A percentile compares a stretch with the other conserved stretches of the same genome.
Evolutionary conservation across 2,329 filamentous ascomycete genomes (phyloP).

Genomic region (Xylaria sp.): DNA sequence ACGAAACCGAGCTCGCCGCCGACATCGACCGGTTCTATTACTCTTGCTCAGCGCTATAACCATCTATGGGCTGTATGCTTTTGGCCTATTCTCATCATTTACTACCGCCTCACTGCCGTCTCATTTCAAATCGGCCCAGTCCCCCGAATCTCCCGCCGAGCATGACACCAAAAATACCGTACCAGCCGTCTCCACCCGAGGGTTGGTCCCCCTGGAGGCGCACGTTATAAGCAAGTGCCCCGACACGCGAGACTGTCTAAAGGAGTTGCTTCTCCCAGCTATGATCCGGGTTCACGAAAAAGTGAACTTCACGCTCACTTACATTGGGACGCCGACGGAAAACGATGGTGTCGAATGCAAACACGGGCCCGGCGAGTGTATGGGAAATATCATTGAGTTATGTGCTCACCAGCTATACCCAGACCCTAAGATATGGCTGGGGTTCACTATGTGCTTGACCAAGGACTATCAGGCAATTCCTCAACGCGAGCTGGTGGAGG

Average conservation of each 20-base stretch:
- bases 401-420: slow-evolving; percentile 87
- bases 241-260: slow-evolving; percentile 86
- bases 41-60: slow-evolving; percentile 39
- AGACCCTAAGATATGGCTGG: slow-evolving; percentile 86
- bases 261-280: slow-evolving; percentile 80
- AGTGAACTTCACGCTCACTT: slow-evolving; percentile 90
- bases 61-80: slow-evolving; percentile 42
- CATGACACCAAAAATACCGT: slow-evolving; percentile 32
- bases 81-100: slow-evolving; percentile 38
- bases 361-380: slow-evolving; percentile 88
- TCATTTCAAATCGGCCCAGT: neutral
- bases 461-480: slow-evolving; percentile 82
- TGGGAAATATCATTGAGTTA: slow-evolving; percentile 94
- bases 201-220: slow-evolving; percentile 81
- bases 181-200: slow-evolving; percentile 32
- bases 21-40: slow-evolving; percentile 42
- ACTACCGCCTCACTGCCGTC: slow-evolving; percentile 29
- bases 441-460: slow-evolving; percentile 91
- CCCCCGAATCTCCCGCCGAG: slow-evolving; percentile 16
- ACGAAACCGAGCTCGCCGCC: slow-evolving; percentile 42
- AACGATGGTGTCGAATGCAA: slow-evolving; percentile 88
- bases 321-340: slow-evolving; percentile 81
- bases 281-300: slow-evolving; percentile 86
- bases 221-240: slow-evolving; percentile 99
- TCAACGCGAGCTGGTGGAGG: slow-evolving; percentile 77